Percentiles rank a stretch among this genome's conserved stretches.
phyloP scores from a whole-genome alignment of 805 yeast genomes.

The Candida arabinofermentans region DNA sequence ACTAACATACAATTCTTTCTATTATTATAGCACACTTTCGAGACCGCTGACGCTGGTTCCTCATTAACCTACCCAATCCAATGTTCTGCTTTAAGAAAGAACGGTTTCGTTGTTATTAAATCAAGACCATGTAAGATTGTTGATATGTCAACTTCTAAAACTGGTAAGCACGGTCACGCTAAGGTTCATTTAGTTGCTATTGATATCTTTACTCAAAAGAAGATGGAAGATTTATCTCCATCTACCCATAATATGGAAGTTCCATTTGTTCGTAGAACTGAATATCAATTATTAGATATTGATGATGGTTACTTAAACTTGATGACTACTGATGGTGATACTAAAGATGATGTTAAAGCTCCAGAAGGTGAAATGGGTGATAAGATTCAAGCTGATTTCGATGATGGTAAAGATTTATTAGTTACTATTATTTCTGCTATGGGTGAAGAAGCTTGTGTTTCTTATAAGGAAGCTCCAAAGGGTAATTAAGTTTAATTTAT shows the following conservation, averaged over 20 bases:
- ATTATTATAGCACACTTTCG: constrained; percentile 75
- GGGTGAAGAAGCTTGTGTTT: constrained; percentile 99
- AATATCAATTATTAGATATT: constrained; percentile 95
- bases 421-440: constrained; percentile 97
- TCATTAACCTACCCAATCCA: constrained; percentile 98
- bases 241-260: constrained; percentile 99
- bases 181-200: constrained; percentile 99
- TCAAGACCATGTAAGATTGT: constrained; percentile 99
- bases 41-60: constrained; percentile 98
- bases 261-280: constrained; percentile 94
- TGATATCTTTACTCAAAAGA: constrained; percentile 98
- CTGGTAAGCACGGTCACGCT: constrained; percentile 99
- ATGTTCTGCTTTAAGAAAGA: constrained; percentile 99
- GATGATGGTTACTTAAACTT: constrained; percentile 97
- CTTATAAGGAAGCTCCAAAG: constrained; percentile 98
- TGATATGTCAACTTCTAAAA: constrained; percentile 99
- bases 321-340: constrained; percentile 96
- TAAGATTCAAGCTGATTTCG: constrained; percentile 85
- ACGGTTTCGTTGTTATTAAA: constrained; percentile 98
- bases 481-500: constrained; percentile 25
- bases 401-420: constrained; percentile 95
- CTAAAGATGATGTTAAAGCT: constrained; percentile 97
- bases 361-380: constrained; percentile 99
- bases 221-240: constrained; percentile 99
- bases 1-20: constrained; percentile 7